Evolutionary conservation across 495 filamentous ascomycete species (phyloP).

Genomic region (Aspergillus hancockii): DNA sequence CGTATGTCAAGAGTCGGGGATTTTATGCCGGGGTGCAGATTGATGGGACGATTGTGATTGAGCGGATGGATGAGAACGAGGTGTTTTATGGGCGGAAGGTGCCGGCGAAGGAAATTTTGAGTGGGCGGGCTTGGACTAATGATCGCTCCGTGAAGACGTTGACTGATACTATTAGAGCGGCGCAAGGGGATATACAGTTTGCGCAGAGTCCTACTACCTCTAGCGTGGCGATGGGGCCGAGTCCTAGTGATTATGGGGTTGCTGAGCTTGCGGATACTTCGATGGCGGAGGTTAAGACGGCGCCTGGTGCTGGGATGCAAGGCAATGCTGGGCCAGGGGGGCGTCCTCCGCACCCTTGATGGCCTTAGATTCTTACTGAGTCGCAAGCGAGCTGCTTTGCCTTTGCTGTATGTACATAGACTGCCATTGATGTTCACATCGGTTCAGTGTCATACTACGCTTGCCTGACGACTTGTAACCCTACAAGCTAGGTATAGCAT

Average conservation of each 20-base stretch:
- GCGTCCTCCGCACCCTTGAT: background rate
- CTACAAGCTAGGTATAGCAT: background rate
- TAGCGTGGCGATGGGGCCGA: conserved; percentile 8
- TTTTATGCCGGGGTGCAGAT: conserved; percentile 74
- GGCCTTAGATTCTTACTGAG: too few relatives aligned
- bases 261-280: background rate
- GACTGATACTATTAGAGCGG: conserved; percentile 5
- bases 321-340: background rate
- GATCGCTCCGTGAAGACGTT: conserved; percentile 5
- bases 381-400: too few relatives aligned
- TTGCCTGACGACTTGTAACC: background rate
- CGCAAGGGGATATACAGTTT: conserved; percentile 6
- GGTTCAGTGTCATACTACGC: background rate
- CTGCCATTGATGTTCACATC: too few relatives aligned
- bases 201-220: background rate
- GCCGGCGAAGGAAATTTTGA: conserved; percentile 67
- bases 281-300: background rate
- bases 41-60: conserved; percentile 71
- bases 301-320: background rate
- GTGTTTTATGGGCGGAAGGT: conserved; percentile 67
- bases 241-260: conserved; percentile 10
- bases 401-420: too few relatives aligned
- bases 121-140: conserved; percentile 51
- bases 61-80: conserved; percentile 77
- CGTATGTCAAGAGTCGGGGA: conserved; percentile 73